These are phyloP conservation scores for Wickerhamomyces strasburgensis DNA, from an alignment of 805 yeast species.

Conservation along the genomic window DNA sequence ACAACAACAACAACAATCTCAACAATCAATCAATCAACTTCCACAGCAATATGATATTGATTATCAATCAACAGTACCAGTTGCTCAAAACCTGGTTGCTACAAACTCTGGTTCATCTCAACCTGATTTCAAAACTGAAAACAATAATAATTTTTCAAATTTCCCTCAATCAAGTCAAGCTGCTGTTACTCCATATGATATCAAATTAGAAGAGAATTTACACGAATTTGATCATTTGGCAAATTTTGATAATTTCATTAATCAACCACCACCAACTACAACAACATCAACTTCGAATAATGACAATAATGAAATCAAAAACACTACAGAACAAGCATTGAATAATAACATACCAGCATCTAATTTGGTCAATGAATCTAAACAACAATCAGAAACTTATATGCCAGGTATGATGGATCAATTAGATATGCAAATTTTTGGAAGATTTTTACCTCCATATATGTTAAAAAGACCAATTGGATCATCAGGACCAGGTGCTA, in stretches of 20 bases:
- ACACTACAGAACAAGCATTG: not conserved
- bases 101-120: not conserved
- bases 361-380: slow-evolving; percentile 1
- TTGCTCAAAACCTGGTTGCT: slow-evolving; percentile 24
- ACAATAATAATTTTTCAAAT: slow-evolving; percentile 3
- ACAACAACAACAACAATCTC: not conserved
- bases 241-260: slow-evolving; percentile 26
- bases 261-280: slow-evolving; percentile 14
- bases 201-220: slow-evolving; percentile 20
- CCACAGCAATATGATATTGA: slow-evolving; percentile 2
- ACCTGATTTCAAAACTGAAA: slow-evolving; percentile 1
- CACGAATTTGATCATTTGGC: slow-evolving; percentile 26
- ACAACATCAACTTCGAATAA: not conserved
- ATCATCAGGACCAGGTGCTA: slow-evolving; percentile 23
- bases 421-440: slow-evolving; percentile 79
- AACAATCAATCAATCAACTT: slow-evolving; percentile 1
- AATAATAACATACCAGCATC: slow-evolving; percentile 2
- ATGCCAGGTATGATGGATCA: slow-evolving; percentile 83
- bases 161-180: slow-evolving; percentile 6
- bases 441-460: slow-evolving; percentile 77
- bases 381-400: slow-evolving; percentile 30
- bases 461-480: slow-evolving; percentile 45
- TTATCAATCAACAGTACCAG: slow-evolving; percentile 18
- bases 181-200: slow-evolving; percentile 10
- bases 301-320: not conserved